phyloP scores from a whole-genome alignment of 805 yeast species.

The Cyberlindnera japonica region DNA sequence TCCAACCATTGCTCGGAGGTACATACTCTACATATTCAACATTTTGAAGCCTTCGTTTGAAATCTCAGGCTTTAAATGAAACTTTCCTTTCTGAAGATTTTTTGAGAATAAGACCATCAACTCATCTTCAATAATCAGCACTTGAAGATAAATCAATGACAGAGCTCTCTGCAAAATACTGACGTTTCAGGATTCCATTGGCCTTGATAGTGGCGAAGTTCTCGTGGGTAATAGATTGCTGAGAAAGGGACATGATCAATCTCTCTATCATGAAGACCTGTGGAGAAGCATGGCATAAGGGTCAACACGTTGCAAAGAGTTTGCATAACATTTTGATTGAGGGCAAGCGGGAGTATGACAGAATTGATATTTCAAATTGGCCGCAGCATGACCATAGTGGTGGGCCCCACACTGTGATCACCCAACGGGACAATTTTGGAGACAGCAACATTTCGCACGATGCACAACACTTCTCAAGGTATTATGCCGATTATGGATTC shows the following conservation, averaged over 20 bases:
- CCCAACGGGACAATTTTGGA: conserved; percentile 26
- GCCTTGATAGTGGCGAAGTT: conserved; percentile 21
- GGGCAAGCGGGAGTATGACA: conserved; percentile 13
- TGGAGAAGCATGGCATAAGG: conserved; percentile 35
- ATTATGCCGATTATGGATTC: too few species aligned
- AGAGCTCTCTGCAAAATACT: too few species aligned
- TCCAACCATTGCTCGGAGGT: too few species aligned
- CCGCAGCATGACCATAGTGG: conserved; percentile 28
- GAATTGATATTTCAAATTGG: conserved; percentile 17
- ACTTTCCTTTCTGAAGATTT: too few species aligned
- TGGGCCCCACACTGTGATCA: conserved; percentile 19
- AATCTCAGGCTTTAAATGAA: too few species aligned
- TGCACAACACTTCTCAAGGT: too few species aligned
- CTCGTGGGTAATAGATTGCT: conserved; percentile 27
- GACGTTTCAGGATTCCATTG: conserved; percentile 25
- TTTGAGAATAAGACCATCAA: too few species aligned
- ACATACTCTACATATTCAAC: too few species aligned
- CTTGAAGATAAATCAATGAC: too few species aligned
- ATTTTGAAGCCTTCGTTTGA: too few species aligned
- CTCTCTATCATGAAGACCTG: conserved; percentile 39
- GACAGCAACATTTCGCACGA: conserved; percentile 31
- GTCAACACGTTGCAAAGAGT: conserved; percentile 20
- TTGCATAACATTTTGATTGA: conserved; percentile 17
- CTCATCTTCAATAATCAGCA: too few species aligned
- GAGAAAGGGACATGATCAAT: conserved; percentile 31